Percentiles rank a stretch among this genome's conserved stretches.
These are phyloP conservation scores for Rasamsonia emersonii DNA, from an alignment of 2,329 filamentous ascomycete species.

Conservation along the genomic window DNA sequence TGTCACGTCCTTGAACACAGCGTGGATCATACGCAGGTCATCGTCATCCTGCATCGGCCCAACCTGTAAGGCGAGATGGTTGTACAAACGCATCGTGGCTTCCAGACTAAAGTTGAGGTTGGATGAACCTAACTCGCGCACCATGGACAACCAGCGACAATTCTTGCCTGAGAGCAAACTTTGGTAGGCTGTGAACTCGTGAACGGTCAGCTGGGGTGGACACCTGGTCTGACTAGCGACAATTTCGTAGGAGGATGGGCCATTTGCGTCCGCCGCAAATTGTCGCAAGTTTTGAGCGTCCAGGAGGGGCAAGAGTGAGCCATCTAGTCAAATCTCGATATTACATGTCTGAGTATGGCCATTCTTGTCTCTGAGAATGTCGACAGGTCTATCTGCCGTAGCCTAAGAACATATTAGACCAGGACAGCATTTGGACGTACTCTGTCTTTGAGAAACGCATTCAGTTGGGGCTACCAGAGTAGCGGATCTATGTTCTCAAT, in stretches of 20 bases:
- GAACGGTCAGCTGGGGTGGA: constrained; percentile 36
- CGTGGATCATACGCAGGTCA: constrained; percentile 40
- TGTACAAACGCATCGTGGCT: constrained; percentile 42
- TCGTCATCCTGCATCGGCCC: constrained; percentile 39
- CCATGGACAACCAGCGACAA: constrained; percentile 41
- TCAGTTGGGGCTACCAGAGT: too few relatives aligned
- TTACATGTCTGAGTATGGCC: too few relatives aligned
- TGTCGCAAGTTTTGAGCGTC: too few relatives aligned
- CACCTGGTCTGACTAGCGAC: constrained; percentile 41
- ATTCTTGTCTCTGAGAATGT: too few relatives aligned
- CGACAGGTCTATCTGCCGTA: too few relatives aligned
- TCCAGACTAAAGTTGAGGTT: constrained; percentile 54
- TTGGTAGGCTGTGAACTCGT: constrained; percentile 44
- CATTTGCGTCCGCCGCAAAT: constrained; percentile 22
- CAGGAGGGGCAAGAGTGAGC: too few relatives aligned
- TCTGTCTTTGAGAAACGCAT: too few relatives aligned
- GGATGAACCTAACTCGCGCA: constrained; percentile 43
- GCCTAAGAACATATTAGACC: too few relatives aligned
- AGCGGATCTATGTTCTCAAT: too few relatives aligned
- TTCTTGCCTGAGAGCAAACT: constrained; percentile 35
- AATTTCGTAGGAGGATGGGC: constrained; percentile 43
- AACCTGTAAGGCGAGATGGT: constrained; percentile 45
- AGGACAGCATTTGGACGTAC: too few relatives aligned
- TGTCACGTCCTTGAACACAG: constrained; percentile 37
- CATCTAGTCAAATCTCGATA: too few relatives aligned